phyloP scores from a whole-genome alignment of 495 filamentous ascomycete species.

The Penicillium canescens region DNA sequence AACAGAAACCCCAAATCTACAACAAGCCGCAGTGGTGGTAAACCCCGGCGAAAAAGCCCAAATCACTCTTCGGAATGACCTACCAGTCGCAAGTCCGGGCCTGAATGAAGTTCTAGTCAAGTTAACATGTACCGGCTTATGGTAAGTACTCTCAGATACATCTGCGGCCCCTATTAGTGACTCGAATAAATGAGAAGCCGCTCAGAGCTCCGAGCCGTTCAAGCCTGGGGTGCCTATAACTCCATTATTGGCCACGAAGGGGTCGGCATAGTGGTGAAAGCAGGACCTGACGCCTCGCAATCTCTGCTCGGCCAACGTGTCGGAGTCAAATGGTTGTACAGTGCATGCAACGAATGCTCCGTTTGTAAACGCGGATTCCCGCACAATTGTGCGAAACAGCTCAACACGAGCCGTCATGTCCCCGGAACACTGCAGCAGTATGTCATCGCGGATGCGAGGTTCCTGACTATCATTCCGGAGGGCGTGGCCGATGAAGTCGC shows the following conservation, averaged over 20 bases:
- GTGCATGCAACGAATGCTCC: constrained; percentile 37
- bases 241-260: constrained; percentile 41
- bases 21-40: constrained; percentile 21
- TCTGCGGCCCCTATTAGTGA: neutral
- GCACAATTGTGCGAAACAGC: constrained; percentile 34
- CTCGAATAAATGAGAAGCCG: constrained; percentile 10
- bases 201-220: constrained; percentile 27
- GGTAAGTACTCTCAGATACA: constrained; percentile 8
- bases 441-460: constrained; percentile 29
- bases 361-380: constrained; percentile 27
- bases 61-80: constrained; percentile 10
- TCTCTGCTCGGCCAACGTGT: constrained; percentile 29
- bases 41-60: constrained; percentile 15
- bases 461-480: constrained; percentile 29
- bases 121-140: constrained; percentile 23
- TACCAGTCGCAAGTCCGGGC: constrained; percentile 14
- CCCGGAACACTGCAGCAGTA: constrained; percentile 45
- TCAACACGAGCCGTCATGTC: constrained; percentile 34
- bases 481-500: constrained; percentile 26
- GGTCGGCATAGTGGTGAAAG: constrained; percentile 29
- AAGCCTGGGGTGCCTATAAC: constrained; percentile 23
- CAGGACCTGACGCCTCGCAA: constrained; percentile 20
- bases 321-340: constrained; percentile 42
- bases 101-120: constrained; percentile 22
- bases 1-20: constrained; percentile 7